Conservation (phyloP, 2,329 filamentous ascomycete genomes). For the Pseudopyrenochaeta lycopersici region DNA sequence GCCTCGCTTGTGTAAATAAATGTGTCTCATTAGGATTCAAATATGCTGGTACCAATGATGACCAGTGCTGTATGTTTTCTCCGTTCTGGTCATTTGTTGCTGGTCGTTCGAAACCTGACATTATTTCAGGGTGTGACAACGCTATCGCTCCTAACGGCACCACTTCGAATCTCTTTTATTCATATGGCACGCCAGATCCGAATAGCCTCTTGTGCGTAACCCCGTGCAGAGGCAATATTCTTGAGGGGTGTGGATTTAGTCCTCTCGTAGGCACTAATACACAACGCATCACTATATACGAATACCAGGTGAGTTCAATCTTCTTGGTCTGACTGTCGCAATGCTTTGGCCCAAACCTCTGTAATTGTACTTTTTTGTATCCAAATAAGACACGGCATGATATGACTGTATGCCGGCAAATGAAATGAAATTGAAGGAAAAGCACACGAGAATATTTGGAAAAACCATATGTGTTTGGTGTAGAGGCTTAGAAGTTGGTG, state of each 20-base stretch:
- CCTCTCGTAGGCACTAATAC: not conserved
- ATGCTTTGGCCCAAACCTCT: not conserved
- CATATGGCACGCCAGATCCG: not conserved
- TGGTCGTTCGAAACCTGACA: not conserved
- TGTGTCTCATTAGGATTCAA: slow-evolving; percentile 10
- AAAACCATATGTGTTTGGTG: not conserved
- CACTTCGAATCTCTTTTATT: not conserved
- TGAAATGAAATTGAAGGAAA: not conserved
- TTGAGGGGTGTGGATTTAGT: slow-evolving; percentile 1
- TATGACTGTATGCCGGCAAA: not conserved
- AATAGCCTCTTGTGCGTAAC: not conserved
- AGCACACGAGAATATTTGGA: not conserved
- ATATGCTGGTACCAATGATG: slow-evolving; percentile 21
- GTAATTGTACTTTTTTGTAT: not conserved
- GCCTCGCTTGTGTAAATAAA: slow-evolving; percentile 2
- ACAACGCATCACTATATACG: not conserved
- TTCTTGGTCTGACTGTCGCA: not conserved
- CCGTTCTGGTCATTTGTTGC: not conserved
- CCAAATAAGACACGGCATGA: not conserved
- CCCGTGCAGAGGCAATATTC: not conserved
- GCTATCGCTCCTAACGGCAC: slow-evolving; percentile 1
- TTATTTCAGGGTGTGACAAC: slow-evolving; percentile 1
- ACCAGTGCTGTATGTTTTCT: slow-evolving; percentile 24
- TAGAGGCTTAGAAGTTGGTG: not conserved
- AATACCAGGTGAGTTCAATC: not conserved